phyloP scores from a whole-genome alignment of 768 basidiomycete species.

The Lentinula lateritia region DNA sequence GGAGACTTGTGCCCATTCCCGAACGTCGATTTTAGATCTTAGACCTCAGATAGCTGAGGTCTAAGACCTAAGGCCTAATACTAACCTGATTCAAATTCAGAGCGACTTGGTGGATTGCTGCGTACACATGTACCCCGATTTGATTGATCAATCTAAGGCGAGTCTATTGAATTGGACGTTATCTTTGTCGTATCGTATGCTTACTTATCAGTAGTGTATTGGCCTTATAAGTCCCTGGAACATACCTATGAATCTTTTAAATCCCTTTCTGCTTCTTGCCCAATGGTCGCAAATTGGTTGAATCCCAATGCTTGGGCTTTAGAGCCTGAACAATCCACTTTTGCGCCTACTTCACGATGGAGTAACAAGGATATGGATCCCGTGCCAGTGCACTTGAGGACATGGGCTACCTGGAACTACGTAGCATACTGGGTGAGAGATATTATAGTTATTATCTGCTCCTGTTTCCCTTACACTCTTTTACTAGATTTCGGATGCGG shows the following conservation, averaged over 20 bases:
- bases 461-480: conserved; percentile 13
- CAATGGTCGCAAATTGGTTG: conserved; percentile 17
- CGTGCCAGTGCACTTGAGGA: conserved; percentile 52
- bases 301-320: conserved; percentile 42
- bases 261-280: background rate
- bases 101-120: too few relatives aligned
- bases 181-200: background rate
- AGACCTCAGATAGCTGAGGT: too few relatives aligned
- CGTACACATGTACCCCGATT: too few relatives aligned
- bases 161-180: too few relatives aligned
- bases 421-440: conserved; percentile 46
- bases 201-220: background rate
- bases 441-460: conserved; percentile 18
- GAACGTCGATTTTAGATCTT: too few relatives aligned
- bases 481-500: conserved; percentile 37
- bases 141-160: too few relatives aligned
- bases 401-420: conserved; percentile 67
- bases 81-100: too few relatives aligned
- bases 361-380: conserved; percentile 78
- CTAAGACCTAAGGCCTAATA: too few relatives aligned
- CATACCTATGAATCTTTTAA: too few relatives aligned
- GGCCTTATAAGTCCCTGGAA: too few relatives aligned
- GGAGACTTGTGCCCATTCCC: too few relatives aligned
- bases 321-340: conserved; percentile 44
- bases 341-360: conserved; percentile 57